Percentiles rank a stretch among this genome's conserved stretches.
These are phyloP conservation scores for Ceratocystis ficicola DNA, from an alignment of 2,329 filamentous ascomycete species.

Conservation along the genomic window DNA sequence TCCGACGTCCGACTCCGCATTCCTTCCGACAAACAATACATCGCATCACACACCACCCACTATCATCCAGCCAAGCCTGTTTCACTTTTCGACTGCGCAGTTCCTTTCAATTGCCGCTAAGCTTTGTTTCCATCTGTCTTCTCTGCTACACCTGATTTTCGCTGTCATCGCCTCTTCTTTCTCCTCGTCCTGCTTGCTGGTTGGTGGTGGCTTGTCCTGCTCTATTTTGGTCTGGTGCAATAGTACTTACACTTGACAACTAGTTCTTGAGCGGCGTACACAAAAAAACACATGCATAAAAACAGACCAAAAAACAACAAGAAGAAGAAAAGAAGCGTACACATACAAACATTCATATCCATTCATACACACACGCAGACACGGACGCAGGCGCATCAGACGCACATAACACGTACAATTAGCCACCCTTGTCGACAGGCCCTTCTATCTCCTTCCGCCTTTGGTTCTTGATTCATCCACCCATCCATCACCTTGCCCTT, in stretches of 20 bases:
- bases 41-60: neutral
- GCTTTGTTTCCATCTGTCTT: neutral
- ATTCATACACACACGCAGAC: neutral
- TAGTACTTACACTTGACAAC: neutral
- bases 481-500: neutral
- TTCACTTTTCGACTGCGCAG: neutral
- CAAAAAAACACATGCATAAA: neutral
- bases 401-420: neutral
- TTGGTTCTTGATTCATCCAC: neutral
- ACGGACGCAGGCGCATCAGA: neutral
- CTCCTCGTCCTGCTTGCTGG: neutral
- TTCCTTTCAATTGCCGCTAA: neutral
- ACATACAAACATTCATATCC: neutral
- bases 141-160: neutral
- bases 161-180: neutral
- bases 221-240: neutral
- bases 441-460: neutral
- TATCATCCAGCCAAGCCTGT: neutral
- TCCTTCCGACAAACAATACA: conserved; percentile 10
- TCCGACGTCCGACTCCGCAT: conserved; percentile 8
- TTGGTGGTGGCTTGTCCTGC: neutral
- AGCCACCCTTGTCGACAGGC: neutral
- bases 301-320: neutral
- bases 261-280: neutral
- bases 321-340: neutral